Conservation (phyloP, 1,284 basidiomycete genomes). For the Ustilago trichophora region DNA sequence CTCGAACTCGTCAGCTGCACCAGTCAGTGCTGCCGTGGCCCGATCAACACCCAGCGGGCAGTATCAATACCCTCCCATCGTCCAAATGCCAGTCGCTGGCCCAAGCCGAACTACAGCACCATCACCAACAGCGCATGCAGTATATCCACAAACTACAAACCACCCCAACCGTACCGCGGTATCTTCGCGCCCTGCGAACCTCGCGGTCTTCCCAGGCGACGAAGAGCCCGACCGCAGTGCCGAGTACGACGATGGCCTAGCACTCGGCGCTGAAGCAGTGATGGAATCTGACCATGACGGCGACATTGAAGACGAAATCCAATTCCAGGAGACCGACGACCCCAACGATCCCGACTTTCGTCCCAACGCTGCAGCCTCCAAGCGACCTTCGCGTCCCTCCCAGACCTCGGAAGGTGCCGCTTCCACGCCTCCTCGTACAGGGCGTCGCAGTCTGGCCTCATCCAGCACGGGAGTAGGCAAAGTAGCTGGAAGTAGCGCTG, state of each 20-base stretch:
- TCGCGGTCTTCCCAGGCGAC: conserved; percentile 1
- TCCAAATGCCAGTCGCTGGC: not conserved
- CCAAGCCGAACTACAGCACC: conserved; percentile 1
- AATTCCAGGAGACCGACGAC: too few species aligned
- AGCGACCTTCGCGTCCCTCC: conserved; percentile 3
- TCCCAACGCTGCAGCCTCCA: not conserved
- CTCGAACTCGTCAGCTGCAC: not conserved
- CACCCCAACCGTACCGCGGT: too few species aligned
- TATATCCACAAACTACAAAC: not conserved
- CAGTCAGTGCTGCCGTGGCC: not conserved
- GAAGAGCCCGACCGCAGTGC: not conserved
- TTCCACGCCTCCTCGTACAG: not conserved
- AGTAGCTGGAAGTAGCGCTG: conserved; percentile 9
- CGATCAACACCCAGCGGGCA: not conserved
- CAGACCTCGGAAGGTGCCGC: not conserved
- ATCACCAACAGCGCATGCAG: not conserved
- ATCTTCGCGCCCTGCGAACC: too few species aligned
- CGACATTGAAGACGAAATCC: conserved; percentile 11
- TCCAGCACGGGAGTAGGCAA: conserved; percentile 19
- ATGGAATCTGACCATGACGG: conserved; percentile 23
- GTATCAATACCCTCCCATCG: not conserved
- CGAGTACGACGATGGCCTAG: conserved; percentile 18
- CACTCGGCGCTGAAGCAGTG: conserved; percentile 24
- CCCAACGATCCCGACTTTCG: conserved; percentile 33
- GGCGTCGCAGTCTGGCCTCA: conserved; percentile 7